Conservation (phyloP, 2,329 filamentous ascomycete genomes). For the Juglanconis oblonga region DNA sequence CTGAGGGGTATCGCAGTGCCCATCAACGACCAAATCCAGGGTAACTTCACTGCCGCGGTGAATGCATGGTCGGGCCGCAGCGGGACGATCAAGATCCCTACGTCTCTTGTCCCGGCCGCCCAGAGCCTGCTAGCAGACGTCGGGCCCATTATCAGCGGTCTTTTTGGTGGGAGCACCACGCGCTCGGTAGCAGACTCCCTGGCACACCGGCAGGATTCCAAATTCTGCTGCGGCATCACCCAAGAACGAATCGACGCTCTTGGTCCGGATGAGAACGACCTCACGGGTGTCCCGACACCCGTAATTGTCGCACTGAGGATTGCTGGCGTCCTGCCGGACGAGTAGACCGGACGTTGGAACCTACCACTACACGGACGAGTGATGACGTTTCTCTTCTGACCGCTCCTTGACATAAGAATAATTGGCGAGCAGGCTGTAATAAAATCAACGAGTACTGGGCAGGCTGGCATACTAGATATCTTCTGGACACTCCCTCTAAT, state of each 20-base stretch:
- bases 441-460: no score
- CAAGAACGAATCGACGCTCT: not conserved
- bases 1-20: slow-evolving; percentile 4
- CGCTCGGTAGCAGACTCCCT: not conserved
- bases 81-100: slow-evolving; percentile 6
- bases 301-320: not conserved
- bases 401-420: no score
- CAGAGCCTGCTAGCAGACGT: not conserved
- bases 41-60: slow-evolving; percentile 10
- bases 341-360: not conserved
- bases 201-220: not conserved
- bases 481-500: no score
- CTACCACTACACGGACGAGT: no score
- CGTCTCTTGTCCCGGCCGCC: not conserved
- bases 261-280: slow-evolving; percentile 8
- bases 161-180: not conserved
- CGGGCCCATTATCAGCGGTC: not conserved
- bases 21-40: slow-evolving; percentile 13
- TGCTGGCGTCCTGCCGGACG: not conserved
- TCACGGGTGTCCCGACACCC: not conserved
- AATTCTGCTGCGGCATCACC: not conserved
- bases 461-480: no score
- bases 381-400: no score
- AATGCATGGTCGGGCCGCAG: slow-evolving; percentile 4
- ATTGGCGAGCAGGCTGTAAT: no score